phyloP scores from a whole-genome alignment of 1,284 basidiomycete genomes.

The Cutaneotrichosporon dermatis region DNA sequence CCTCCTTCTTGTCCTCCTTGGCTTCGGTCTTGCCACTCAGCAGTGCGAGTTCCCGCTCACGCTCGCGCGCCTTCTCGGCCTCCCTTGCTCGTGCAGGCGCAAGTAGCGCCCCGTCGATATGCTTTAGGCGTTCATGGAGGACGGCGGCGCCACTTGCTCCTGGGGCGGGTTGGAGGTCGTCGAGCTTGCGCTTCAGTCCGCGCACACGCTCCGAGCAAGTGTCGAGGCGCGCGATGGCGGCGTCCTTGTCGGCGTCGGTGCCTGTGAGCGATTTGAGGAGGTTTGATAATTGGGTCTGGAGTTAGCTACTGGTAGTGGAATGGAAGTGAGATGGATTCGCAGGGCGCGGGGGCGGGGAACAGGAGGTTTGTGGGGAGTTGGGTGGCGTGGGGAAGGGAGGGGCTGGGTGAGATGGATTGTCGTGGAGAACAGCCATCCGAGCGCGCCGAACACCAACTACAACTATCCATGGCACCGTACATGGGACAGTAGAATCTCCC shows the following conservation, averaged over 20 bases:
- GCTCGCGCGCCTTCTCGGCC: neutral
- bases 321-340: neutral
- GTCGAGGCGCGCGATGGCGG: slow-evolving; percentile 31
- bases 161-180: slow-evolving; percentile 17
- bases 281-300: slow-evolving; percentile 17
- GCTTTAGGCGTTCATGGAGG: slow-evolving; percentile 14
- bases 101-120: slow-evolving; percentile 15
- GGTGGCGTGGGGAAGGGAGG: no score
- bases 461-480: neutral
- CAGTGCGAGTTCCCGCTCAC: neutral
- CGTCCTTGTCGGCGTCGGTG: slow-evolving; percentile 16
- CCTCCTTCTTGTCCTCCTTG: slow-evolving; percentile 3
- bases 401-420: no score
- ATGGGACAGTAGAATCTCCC: no score
- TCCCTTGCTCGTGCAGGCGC: neutral
- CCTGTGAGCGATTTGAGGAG: slow-evolving; percentile 24
- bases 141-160: slow-evolving; percentile 2
- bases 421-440: no score
- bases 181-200: slow-evolving; percentile 49
- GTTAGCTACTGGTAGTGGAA: neutral
- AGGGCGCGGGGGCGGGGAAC: neutral
- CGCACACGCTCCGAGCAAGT: slow-evolving; percentile 35
- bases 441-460: no score
- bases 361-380: no score
- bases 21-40: slow-evolving; percentile 1